A percentile compares a stretch with the other conserved stretches of the same genome.
phyloP scores from a whole-genome alignment of 257 asterid genomes.

The Leonotis leonurus region DNA sequence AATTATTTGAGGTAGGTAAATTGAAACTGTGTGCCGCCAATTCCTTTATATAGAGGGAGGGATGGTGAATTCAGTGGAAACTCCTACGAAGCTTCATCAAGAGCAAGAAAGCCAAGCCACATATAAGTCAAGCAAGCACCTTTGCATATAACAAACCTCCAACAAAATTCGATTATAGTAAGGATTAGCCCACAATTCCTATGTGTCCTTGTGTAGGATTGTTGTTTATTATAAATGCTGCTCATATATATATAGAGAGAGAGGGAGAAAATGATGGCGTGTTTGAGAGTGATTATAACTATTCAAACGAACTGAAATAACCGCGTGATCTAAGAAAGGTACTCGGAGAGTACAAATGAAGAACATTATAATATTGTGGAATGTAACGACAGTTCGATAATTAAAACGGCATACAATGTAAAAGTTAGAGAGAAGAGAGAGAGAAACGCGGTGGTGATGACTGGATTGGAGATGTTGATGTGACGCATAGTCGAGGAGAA shows the following conservation, averaged over 20 bases:
- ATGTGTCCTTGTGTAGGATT: conserved; percentile 24
- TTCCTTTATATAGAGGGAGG: conserved; percentile 8
- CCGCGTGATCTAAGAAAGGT: conserved; percentile 33
- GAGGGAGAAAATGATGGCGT: neutral
- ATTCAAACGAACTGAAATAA: conserved; percentile 22
- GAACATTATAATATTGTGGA: neutral
- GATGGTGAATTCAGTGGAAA: conserved; percentile 27
- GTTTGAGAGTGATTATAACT: neutral
- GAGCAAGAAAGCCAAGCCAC: neutral
- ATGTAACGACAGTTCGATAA: neutral
- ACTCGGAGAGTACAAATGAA: conserved; percentile 9
- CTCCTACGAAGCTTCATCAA: conserved; percentile 52
- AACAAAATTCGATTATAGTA: conserved; percentile 15
- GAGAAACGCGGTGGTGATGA: too few relatives aligned
- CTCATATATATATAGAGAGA: neutral
- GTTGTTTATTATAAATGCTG: neutral
- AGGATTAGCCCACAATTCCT: conserved; percentile 23
- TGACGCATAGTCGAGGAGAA: too few relatives aligned
- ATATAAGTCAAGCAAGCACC: conserved; percentile 45
- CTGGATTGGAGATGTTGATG: too few relatives aligned
- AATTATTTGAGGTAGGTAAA: conserved; percentile 19
- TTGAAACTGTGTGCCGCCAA: conserved; percentile 26
- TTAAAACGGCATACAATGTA: neutral
- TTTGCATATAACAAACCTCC: conserved; percentile 11
- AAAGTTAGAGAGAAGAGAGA: neutral